Evolutionary conservation across 352 stramenopile genomes (phyloP), one percentile per base, ranked within the genome.

Genomic region (Pythium oligandrum): DNA sequence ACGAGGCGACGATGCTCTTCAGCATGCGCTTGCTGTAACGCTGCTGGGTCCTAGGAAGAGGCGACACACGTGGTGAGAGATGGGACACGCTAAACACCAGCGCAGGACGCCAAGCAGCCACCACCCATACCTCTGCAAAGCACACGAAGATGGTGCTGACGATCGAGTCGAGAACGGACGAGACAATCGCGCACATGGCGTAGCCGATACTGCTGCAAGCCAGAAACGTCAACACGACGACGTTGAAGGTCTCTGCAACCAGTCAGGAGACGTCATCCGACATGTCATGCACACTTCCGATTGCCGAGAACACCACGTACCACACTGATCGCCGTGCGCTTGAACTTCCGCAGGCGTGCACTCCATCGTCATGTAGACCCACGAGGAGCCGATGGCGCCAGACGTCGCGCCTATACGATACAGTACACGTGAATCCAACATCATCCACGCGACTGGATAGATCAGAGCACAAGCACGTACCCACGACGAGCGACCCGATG

Each of bases 131-230:
- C 75, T 90, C 78, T 11, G 84, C 84, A 62, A 95, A 93, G 64
- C 84, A 93, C 32, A 95, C 83, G 53, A 91, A 95, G 56, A 95
- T 87, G 26, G 84, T 95, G 34, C 79, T 67, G 11, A 95, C 84
- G 47, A 90, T 86, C 39, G 75, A 90, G 61, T 95, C 84, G 40
- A 95, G 59, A 33, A 93, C 78, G 6, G 82, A 88, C 46, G 82
- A 93, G 53, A 93, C 73, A 53, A 91, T 86, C 40, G 77, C 73
- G 53, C 81, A 95, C 80, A 95, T 93, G 43, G 82, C 78, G 55
- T 91, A 95, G 31, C 82, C 82, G 51, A 93, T 85, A 30, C 75
- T 78, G 26, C 68, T 62, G 48, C 80, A 92, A 2, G 79, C 67
- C 40, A 84, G 66, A 50, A 95, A 95, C 6, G 80, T 88, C 48